A percentile compares a stretch with the other conserved stretches of the same genome.
Evolutionary conservation across 345 rosid species (phyloP).

Genomic region (Lagerstroemia speciosa): DNA sequence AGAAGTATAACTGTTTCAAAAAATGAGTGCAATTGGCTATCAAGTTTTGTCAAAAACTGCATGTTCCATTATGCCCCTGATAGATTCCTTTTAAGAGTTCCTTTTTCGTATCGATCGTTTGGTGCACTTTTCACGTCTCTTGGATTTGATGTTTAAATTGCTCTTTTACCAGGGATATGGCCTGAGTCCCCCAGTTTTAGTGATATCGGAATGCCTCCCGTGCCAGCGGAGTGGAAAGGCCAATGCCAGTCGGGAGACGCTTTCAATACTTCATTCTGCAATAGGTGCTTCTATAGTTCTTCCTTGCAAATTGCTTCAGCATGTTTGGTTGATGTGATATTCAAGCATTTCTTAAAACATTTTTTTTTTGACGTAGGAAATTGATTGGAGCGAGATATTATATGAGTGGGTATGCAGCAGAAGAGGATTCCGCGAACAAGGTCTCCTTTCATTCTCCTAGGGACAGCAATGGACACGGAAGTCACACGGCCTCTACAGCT

Average conservation of each 20-base stretch:
- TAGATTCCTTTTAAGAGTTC: not conserved
- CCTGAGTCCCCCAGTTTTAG: slow-evolving; percentile 47
- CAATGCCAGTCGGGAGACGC: slow-evolving; percentile 42
- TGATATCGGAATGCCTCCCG: slow-evolving; percentile 35
- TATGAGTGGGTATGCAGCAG: slow-evolving; percentile 40
- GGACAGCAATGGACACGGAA: slow-evolving; percentile 52
- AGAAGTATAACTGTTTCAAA: not conserved
- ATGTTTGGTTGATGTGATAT: not conserved
- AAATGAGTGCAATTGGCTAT: not conserved
- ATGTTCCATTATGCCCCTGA: not conserved
- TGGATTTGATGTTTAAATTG: not conserved
- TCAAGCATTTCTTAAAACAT: not conserved
- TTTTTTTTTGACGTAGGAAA: slow-evolving; percentile 24
- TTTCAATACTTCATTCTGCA: slow-evolving; percentile 40
- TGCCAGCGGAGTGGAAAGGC: slow-evolving; percentile 41
- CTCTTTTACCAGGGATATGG: slow-evolving; percentile 36
- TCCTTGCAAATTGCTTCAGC: not conserved
- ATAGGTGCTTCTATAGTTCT: slow-evolving; percentile 21
- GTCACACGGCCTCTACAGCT: slow-evolving; percentile 52
- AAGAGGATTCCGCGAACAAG: slow-evolving; percentile 26
- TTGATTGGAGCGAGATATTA: slow-evolving; percentile 50
- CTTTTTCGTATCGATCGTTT: not conserved
- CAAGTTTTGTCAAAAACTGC: not conserved
- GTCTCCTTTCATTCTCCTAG: slow-evolving; percentile 37
- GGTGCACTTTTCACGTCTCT: not conserved